These are phyloP conservation scores for Pseudohyphozyma bogoriensis DNA, from an alignment of 768 basidiomycete genomes.

Conservation along the genomic window DNA sequence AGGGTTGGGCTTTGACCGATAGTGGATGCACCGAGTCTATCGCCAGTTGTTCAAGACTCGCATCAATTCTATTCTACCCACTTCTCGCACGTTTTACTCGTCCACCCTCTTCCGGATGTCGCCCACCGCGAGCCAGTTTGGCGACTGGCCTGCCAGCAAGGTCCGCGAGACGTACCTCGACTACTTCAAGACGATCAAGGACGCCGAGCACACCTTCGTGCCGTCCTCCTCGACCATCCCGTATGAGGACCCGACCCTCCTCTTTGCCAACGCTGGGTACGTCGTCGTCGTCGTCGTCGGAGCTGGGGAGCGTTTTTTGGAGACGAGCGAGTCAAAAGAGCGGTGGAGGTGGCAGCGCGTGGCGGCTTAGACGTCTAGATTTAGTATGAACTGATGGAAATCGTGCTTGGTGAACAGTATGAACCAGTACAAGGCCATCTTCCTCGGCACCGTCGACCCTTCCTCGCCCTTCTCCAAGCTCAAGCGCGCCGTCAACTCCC, in stretches of 20 bases:
- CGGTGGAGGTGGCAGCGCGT: background rate
- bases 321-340: background rate
- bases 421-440: conserved; percentile 85
- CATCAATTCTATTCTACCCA: background rate
- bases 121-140: conserved; percentile 18
- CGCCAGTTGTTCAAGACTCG: too few species aligned
- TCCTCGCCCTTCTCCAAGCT: conserved; percentile 81
- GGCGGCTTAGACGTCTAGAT: background rate
- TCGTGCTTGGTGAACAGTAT: conserved; percentile 26
- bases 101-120: background rate
- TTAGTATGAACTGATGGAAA: background rate
- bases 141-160: conserved; percentile 62
- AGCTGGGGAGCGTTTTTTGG: background rate
- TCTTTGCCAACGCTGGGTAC: conserved; percentile 89
- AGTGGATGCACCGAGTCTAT: too few species aligned
- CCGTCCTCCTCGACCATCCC: conserved; percentile 87
- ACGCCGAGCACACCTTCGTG: conserved; percentile 67
- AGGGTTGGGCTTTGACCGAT: too few species aligned
- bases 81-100: background rate
- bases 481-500: conserved; percentile 87
- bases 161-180: conserved; percentile 84
- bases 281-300: background rate
- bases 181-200: conserved; percentile 56
- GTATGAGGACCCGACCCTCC: conserved; percentile 91
- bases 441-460: conserved; percentile 95